Conservation (phyloP, 257 asterid species). For the Jasminum sambac region DNA sequence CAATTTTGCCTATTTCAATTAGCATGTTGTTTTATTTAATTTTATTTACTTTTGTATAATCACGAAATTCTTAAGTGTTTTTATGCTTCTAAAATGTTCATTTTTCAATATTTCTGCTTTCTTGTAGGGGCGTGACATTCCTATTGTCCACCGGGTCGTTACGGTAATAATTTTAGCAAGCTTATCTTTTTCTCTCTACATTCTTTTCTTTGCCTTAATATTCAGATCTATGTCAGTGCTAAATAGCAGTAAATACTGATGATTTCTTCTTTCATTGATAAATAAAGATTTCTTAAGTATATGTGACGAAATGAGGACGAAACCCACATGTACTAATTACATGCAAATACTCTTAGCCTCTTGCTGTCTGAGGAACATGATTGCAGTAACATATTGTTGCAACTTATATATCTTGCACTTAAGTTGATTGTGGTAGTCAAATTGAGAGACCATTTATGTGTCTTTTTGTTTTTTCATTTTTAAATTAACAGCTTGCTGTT, state of each 20-base stretch:
- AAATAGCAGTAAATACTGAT: no score
- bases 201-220: conserved; percentile 11
- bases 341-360: no score
- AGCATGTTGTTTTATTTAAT: conserved; percentile 15
- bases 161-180: conserved; percentile 49
- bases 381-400: no score
- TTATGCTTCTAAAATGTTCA: conserved; percentile 10
- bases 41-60: background rate
- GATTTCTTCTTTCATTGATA: background rate
- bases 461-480: background rate
- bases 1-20: conserved; percentile 15
- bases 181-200: background rate
- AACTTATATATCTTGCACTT: no score
- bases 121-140: conserved; percentile 96
- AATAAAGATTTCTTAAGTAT: no score
- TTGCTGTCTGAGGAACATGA: no score
- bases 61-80: background rate
- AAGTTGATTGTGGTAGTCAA: no score
- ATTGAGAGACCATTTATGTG: no score
- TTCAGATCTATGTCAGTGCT: background rate
- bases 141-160: conserved; percentile 96
- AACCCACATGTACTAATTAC: no score
- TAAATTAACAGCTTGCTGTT: background rate
- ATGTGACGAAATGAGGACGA: no score
- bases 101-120: conserved; percentile 22